Evolutionary conservation across 1,284 basidiomycete species (phyloP), one percentile per base, ranked within the genome.

Genomic region (Ganoderma multipileum): DNA sequence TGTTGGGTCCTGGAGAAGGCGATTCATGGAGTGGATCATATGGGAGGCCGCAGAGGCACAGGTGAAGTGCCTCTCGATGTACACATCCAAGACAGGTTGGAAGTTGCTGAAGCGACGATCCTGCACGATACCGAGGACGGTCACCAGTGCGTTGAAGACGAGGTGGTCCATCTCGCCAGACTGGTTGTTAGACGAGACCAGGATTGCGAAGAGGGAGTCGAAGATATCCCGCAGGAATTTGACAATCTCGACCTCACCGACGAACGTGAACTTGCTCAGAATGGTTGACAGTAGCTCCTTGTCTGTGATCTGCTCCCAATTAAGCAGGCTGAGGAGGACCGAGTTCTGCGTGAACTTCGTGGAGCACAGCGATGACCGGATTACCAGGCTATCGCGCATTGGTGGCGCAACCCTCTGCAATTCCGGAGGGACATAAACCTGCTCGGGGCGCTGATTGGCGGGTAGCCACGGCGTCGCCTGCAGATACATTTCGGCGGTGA

Each of bases 91-190:
- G 3, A 97, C 96, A 1, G 95, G 92, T 72, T 94, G 91, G 83
- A 99, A 99, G 78, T 98, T 95, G 79, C 91, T 94, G 85, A 98
- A 98, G n/a, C 96, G 89, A 33, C 97, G 90, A 80, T 99, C 97
- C 75, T 96, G 93, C 18, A 96, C 91, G 72, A 98, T 97, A 1
- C 93, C 90, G 4, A 97, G 89, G 1, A 99, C 92, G 3, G 91
- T 95, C 65, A 98, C 94, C 18, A 99, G 86, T 1, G 94, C 93
- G 74, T 95, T 93, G 85, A 98, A 98, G 8, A 97, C 93, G 20
- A 95, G 84, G 70, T 91, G 86, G 75, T 98, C 95, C 80, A 98
- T 88, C 75, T 96, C 92, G 44, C 92, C 91, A 20, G 83, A 81
- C 69, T 90, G 88, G 74, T 97, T 97, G 71, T 85, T 86, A 23